These are phyloP conservation scores for Colletotrichum spaethianum DNA, from an alignment of 2,329 filamentous ascomycete species.

Conservation along the genomic window DNA sequence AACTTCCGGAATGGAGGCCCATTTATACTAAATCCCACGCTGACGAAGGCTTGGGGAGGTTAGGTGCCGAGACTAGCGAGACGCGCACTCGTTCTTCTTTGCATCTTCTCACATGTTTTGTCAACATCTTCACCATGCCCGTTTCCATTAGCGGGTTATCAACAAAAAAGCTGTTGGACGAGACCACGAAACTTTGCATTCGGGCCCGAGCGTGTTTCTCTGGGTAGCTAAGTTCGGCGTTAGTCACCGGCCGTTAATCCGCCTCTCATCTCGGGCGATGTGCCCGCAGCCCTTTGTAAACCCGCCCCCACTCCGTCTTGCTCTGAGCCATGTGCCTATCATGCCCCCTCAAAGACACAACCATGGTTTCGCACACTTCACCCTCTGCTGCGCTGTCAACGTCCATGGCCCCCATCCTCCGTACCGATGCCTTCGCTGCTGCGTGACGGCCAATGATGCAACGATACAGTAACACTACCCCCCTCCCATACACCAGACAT, in stretches of 20 bases:
- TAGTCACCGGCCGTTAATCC: constrained; percentile 25
- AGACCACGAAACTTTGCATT: constrained; percentile 24
- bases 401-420: background rate
- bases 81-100: background rate
- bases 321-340: constrained; percentile 26
- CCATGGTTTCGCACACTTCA: constrained; percentile 3
- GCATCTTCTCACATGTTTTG: background rate
- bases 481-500: constrained; percentile 30
- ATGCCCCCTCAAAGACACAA: background rate
- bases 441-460: constrained; percentile 16
- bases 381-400: constrained; percentile 6
- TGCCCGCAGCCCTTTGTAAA: constrained; percentile 4
- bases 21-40: constrained; percentile 1
- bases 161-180: background rate
- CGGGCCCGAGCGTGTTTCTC: constrained; percentile 32
- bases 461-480: constrained; percentile 7
- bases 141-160: background rate
- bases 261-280: constrained; percentile 10
- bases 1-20: constrained; percentile 17
- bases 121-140: background rate
- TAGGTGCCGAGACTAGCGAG: background rate
- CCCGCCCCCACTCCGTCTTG: constrained; percentile 6
- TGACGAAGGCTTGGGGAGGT: background rate
- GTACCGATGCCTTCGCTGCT: constrained; percentile 16
- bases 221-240: constrained; percentile 29